Conservation (phyloP, 2,329 filamentous ascomycete species). For the Aspergillus sojae region DNA sequence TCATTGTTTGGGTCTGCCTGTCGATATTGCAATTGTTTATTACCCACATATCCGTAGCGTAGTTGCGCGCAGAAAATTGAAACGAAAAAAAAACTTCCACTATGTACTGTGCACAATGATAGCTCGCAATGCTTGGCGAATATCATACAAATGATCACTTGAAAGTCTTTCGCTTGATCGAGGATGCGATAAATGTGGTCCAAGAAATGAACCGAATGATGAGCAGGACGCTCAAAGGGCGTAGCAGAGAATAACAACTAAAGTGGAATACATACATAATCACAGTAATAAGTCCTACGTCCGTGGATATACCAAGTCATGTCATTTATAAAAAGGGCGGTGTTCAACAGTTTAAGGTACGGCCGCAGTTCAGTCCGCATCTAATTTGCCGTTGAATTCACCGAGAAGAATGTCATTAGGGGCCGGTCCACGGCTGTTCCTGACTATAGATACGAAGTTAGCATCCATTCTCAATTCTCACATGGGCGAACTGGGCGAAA, state of each 20-base stretch:
- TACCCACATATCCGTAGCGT: not conserved
- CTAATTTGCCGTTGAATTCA: slow-evolving; percentile 69
- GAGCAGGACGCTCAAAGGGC: not conserved
- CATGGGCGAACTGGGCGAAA: not conserved
- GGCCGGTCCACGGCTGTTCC: slow-evolving; percentile 57
- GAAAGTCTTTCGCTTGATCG: slow-evolving; percentile 2
- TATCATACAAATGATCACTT: slow-evolving; percentile 17
- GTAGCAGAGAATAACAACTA: not conserved
- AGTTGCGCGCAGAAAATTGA: slow-evolving; percentile 3
- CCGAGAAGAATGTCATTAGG: slow-evolving; percentile 74
- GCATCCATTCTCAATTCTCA: slow-evolving; percentile 3
- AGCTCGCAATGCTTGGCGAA: slow-evolving; percentile 17
- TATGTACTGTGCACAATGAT: slow-evolving; percentile 10
- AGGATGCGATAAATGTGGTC: not conserved
- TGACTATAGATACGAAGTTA: slow-evolving; percentile 41
- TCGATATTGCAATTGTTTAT: not conserved
- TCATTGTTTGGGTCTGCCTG: not conserved
- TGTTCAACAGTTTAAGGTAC: not conserved
- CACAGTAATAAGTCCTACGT: slow-evolving; percentile 21
- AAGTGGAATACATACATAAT: slow-evolving; percentile 5
- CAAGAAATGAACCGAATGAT: not conserved
- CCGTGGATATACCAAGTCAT: slow-evolving; percentile 22
- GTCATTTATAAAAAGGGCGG: slow-evolving; percentile 16
- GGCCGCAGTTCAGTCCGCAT: slow-evolving; percentile 54
- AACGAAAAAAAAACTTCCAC: slow-evolving; percentile 1